Percentiles rank a stretch among this genome's conserved stretches.
These are phyloP conservation scores for Trematosphaeria pertusa DNA, from an alignment of 2,329 filamentous ascomycete genomes.

Conservation along the genomic window DNA sequence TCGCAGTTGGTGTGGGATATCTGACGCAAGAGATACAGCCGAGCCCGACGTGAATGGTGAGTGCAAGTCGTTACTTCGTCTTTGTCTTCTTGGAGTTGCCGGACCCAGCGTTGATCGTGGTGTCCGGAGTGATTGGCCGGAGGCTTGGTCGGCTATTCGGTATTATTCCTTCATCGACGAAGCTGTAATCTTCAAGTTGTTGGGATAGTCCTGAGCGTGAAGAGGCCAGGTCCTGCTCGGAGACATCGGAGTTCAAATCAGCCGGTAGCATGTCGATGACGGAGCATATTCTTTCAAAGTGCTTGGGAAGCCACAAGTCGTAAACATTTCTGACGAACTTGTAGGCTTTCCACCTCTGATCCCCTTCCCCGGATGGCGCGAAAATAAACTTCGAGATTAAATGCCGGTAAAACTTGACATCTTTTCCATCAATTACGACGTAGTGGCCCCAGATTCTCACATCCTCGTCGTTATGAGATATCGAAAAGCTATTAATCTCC, in stretches of 20 bases:
- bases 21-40: too few relatives aligned
- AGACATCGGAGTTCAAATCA: not conserved
- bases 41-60: constrained; percentile 1
- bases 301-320: constrained; percentile 15
- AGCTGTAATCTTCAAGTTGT: constrained; percentile 5
- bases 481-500: constrained; percentile 23
- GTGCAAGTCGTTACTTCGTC: constrained; percentile 4
- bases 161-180: constrained; percentile 4
- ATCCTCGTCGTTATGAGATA: constrained; percentile 23
- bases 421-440: constrained; percentile 18
- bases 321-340: constrained; percentile 21
- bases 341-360: constrained; percentile 17
- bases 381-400: constrained; percentile 17
- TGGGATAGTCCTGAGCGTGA: constrained; percentile 13
- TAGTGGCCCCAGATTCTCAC: constrained; percentile 26
- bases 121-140: constrained; percentile 12
- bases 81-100: constrained; percentile 10
- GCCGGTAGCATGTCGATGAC: constrained; percentile 15
- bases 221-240: not conserved
- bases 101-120: constrained; percentile 6
- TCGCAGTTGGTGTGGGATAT: too few relatives aligned
- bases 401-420: constrained; percentile 21
- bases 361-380: constrained; percentile 1
- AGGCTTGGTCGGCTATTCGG: constrained; percentile 8
- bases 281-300: constrained; percentile 16